Conservation (phyloP, 2,329 filamentous ascomycete genomes). For the Chaetomiaceae sp. region DNA sequence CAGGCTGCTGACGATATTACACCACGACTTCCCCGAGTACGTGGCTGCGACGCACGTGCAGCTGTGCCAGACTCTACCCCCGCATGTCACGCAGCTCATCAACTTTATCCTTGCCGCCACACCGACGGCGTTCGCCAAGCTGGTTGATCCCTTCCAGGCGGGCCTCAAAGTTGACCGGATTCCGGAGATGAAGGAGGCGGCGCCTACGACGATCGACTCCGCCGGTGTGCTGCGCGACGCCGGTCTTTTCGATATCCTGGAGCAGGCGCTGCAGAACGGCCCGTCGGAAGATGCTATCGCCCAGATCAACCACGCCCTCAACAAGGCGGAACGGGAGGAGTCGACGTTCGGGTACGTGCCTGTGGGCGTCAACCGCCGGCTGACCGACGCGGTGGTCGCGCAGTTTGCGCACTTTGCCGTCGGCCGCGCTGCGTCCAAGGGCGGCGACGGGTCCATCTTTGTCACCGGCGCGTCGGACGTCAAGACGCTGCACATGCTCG, state of each 20-base stretch:
- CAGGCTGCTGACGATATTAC: conserved; percentile 75
- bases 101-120: conserved; percentile 83
- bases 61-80: conserved; percentile 74
- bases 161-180: conserved; percentile 71
- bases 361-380: conserved; percentile 60
- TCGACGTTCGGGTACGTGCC: conserved; percentile 61
- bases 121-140: conserved; percentile 60
- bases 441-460: conserved; percentile 59
- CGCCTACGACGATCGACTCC: conserved; percentile 59
- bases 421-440: conserved; percentile 45
- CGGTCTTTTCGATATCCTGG: conserved; percentile 54
- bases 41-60: conserved; percentile 79
- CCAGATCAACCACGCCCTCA: conserved; percentile 68
- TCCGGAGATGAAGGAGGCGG: conserved; percentile 65
- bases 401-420: conserved; percentile 73
- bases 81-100: conserved; percentile 78
- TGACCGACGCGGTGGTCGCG: conserved; percentile 78
- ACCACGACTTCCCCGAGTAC: conserved; percentile 94
- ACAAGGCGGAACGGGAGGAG: conserved; percentile 49
- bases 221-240: conserved; percentile 46
- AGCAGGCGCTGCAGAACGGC: conserved; percentile 54
- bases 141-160: conserved; percentile 65
- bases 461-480: conserved; percentile 60
- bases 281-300: conserved; percentile 67
- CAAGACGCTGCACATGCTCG: conserved; percentile 67